Percentiles rank a stretch among this genome's conserved stretches.
Conservation (phyloP, 164 flowering plant species). For the Warburgia ugandensis region DNA sequence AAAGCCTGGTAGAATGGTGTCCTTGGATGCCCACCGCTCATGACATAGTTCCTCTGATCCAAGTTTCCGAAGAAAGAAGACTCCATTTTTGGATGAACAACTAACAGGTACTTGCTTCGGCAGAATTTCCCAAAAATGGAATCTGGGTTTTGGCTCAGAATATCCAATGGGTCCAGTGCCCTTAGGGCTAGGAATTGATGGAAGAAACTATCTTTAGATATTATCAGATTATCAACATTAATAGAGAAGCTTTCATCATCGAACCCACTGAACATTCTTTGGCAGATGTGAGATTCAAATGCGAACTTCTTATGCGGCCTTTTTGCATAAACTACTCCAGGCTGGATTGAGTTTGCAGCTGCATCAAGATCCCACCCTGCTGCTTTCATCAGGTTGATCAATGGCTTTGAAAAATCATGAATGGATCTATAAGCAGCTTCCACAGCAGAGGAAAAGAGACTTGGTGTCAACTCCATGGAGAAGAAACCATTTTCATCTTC, state of each 20-base stretch:
- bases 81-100: constrained; percentile 92
- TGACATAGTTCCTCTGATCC: constrained; percentile 74
- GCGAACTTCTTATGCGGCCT: constrained; percentile 97
- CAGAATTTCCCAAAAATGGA: constrained; percentile 77
- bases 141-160: constrained; percentile 71
- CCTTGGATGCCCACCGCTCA: constrained; percentile 90
- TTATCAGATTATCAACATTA: constrained; percentile 30
- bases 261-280: constrained; percentile 82
- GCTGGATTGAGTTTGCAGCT: constrained; percentile 82
- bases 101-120: constrained; percentile 63
- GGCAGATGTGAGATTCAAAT: constrained; percentile 85
- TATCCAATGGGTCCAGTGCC: constrained; percentile 73
- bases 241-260: constrained; percentile 65
- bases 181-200: constrained; percentile 67
- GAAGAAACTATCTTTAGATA: constrained; percentile 60
- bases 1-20: constrained; percentile 95
- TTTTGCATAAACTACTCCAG: constrained; percentile 64
- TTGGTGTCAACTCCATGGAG: constrained; percentile 58
- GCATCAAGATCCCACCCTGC: constrained; percentile 99
- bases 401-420: constrained; percentile 90
- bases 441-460: constrained; percentile 55
- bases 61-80: constrained; percentile 84
- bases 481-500: constrained; percentile 47
- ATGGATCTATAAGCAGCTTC: constrained; percentile 72
- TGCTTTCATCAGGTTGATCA: constrained; percentile 98